Evolutionary conservation across 2,329 filamentous ascomycete genomes (phyloP).

Genomic region (Apiospora malaysiana): DNA sequence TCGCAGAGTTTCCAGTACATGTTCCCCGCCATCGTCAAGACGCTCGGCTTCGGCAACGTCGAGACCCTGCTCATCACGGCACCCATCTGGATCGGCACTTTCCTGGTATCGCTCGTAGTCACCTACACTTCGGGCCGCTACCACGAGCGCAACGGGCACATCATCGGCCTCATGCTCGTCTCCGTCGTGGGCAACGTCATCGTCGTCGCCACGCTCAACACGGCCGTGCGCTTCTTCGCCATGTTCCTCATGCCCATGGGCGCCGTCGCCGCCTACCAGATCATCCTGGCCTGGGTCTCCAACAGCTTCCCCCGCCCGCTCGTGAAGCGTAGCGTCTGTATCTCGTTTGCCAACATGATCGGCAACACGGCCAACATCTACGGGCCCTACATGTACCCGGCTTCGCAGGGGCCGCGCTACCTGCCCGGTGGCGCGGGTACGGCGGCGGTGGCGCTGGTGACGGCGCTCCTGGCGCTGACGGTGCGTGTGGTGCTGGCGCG

Average conservation of each 20-base stretch:
- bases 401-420: slow-evolving; percentile 49
- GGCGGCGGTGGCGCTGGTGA: slow-evolving; percentile 66
- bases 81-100: slow-evolving; percentile 61
- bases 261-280: slow-evolving; percentile 55
- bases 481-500: slow-evolving; percentile 60
- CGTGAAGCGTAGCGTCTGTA: slow-evolving; percentile 68
- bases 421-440: slow-evolving; percentile 64
- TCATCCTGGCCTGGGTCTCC: slow-evolving; percentile 70
- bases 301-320: slow-evolving; percentile 75
- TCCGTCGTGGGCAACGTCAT: slow-evolving; percentile 61
- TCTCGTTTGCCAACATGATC: slow-evolving; percentile 71
- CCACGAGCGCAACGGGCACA: slow-evolving; percentile 62
- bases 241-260: slow-evolving; percentile 68
- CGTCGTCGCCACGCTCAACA: slow-evolving; percentile 54
- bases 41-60: slow-evolving; percentile 61
- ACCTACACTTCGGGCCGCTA: slow-evolving; percentile 61
- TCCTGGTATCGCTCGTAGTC: slow-evolving; percentile 57
- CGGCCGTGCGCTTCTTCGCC: slow-evolving; percentile 63
- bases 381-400: slow-evolving; percentile 53
- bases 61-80: slow-evolving; percentile 63
- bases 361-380: slow-evolving; percentile 63
- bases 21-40: slow-evolving; percentile 68
- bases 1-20: slow-evolving; percentile 68
- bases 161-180: slow-evolving; percentile 57
- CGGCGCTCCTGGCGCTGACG: slow-evolving; percentile 57